phyloP scores from a whole-genome alignment of 306 rosid species.

The Trichosanthes truncata region DNA sequence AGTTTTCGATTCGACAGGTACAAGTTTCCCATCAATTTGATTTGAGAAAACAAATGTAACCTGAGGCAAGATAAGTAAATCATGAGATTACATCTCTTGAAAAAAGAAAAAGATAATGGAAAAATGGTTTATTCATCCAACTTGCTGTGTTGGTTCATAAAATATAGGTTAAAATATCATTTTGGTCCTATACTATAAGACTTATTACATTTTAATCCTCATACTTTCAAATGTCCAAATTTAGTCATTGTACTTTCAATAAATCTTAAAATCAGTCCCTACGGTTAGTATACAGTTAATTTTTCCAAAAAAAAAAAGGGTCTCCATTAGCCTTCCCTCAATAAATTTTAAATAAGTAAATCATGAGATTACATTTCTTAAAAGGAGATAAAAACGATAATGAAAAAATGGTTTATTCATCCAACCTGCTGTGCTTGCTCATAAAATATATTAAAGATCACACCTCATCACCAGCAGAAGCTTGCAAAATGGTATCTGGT shows the following conservation, averaged over 20 bases:
- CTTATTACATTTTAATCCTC: no score
- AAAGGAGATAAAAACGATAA: neutral
- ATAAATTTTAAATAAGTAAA: neutral
- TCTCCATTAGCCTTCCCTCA: no score
- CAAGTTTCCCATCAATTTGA: conserved; percentile 84
- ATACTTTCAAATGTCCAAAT: neutral
- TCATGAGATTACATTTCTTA: neutral
- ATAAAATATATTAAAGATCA: conserved; percentile 4
- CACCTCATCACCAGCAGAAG: conserved; percentile 96
- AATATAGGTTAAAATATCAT: neutral
- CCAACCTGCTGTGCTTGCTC: neutral
- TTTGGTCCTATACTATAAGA: neutral
- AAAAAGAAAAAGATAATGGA: neutral
- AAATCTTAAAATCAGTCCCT: neutral
- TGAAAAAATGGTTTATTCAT: neutral
- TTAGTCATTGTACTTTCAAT: neutral
- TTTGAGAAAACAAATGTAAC: conserved; percentile 82
- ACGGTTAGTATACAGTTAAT: no score
- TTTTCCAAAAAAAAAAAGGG: no score
- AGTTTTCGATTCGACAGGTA: conserved; percentile 56
- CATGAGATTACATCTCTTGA: neutral
- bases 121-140: neutral
- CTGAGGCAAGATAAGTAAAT: conserved; percentile 23
- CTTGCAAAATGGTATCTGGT: conserved; percentile 81
- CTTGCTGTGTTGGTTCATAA: neutral